Evolutionary conservation across 345 rosid genomes (phyloP), one percentile per base, ranked within the genome.

Genomic region (Salix caprea): DNA sequence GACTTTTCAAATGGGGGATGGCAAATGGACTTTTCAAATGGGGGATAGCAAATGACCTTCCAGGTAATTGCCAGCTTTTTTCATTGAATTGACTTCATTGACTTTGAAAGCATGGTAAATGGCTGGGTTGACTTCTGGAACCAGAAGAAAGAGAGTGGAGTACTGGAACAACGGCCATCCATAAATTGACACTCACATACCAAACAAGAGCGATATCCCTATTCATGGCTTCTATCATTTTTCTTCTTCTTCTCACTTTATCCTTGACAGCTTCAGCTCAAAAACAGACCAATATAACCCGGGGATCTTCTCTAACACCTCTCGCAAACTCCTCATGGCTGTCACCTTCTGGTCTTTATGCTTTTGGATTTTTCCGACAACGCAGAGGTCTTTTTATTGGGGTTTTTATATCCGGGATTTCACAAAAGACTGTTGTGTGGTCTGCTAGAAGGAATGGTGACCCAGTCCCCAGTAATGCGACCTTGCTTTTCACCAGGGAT

Each of bases 311-410:
- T 36, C 60, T 85, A 10, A 73, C 60, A 2, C 80, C 88, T 21
- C 7, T 18, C 34, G 6, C 0, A 18, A 40, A 58, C 44, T 26
- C 79, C 12, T 75, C 76, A 23, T 85, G 87, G 90, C 6, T 46
- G 36, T 87, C 88, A 18, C 70, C 83, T 69, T 85, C 87, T 3
- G 79, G 86, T 23, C 74, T 44, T 32, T 85, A 76, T 8, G 79
- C 81, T 15, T 83, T 84, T 2, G 88, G 85, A 6, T 87, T 87
- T 78, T 79, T 78, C 58, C 67, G 2, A 15, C 71, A 60, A 34
- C 86, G 77, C 32, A 23, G 16, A 3, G 84, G 78, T 26, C 84
- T 80, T 66, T 52, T 69, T 1, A 48, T 87, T 0, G 87, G 88
- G 5, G 21, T 80, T 13, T 85, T 86, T 74, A 56, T 82, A 8